Evolutionary conservation across 2,329 filamentous ascomycete genomes (phyloP), one percentile per base, ranked within the genome.

Genomic region (Pseudogymnoascus sp.): DNA sequence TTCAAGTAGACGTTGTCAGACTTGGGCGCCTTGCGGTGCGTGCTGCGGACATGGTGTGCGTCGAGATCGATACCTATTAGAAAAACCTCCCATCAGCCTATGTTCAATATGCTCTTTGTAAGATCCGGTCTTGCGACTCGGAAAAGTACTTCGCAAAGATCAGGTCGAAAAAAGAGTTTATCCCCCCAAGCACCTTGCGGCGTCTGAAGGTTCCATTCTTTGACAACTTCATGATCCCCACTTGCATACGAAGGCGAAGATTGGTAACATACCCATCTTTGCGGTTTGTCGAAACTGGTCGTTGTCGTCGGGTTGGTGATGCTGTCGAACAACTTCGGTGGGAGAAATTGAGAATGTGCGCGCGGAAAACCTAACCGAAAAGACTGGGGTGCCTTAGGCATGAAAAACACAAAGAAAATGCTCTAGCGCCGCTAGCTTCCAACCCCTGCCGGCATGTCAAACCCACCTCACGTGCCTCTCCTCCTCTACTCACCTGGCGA

Each of bases 1-100:
- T 93, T 93, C 74, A 96, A 85, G 82, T 97, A 96, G 76, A 93
- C 91, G 86, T 97, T 96, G 84, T 96, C 90, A 83, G 90, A 96
- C 90, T 97, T 97, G 77, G 93, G 91, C 73, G 91, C 91, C 86
- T 90, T 91, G 80, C 92, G 91, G 85, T 96, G 92, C 71, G 85
- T 87, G 77, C 76, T 80, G 77, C 84, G 84, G 76, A 86, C 83
- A 78, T 89, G 86, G 80, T 88, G 85, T 73, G 80, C 80, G 78
- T 86, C 81, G 75, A 88, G 81, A 86, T 88, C 86, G 80, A 88
- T 87, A 86, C 85, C 85, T 87, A 79, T 77, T 78, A 68, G 73
- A 76, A 76, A 75, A 77, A 77, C 74, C 75, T 76, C 75, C 79
- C 75, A 82, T 87, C 83, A 87, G 85, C 84, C 82, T 81, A 79